Conservation (phyloP, 805 yeast species). For the Sugiyamaella marilandica region DNA sequence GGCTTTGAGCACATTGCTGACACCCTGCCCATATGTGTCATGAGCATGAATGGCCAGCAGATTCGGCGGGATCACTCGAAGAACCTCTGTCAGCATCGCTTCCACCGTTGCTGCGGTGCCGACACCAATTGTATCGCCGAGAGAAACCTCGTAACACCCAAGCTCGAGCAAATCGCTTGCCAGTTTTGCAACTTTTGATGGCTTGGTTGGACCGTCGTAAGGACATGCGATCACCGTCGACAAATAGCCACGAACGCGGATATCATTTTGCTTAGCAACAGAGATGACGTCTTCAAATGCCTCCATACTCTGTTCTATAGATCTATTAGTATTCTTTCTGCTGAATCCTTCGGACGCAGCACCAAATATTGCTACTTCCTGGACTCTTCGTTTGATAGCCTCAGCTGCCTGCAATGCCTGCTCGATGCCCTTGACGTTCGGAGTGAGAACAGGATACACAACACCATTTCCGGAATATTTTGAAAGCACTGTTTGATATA, state of each 20-base stretch:
- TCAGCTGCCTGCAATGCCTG: slow-evolving; percentile 22
- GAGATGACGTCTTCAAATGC: slow-evolving; percentile 23
- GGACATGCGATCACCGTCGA: slow-evolving; percentile 34
- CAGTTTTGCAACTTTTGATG: slow-evolving; percentile 27
- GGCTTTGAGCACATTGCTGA: slow-evolving; percentile 30
- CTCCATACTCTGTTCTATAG: slow-evolving; percentile 26
- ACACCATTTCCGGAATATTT: slow-evolving; percentile 19
- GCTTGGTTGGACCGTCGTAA: slow-evolving; percentile 30
- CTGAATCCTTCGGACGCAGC: slow-evolving; percentile 33
- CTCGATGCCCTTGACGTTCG: slow-evolving; percentile 30
- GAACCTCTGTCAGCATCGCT: slow-evolving; percentile 25
- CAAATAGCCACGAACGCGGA: slow-evolving; percentile 29
- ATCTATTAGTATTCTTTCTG: slow-evolving; percentile 28
- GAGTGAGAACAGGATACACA: slow-evolving; percentile 29
- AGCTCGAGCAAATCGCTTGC: slow-evolving; percentile 25
- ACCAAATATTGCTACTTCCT: slow-evolving; percentile 30
- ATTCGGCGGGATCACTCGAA: slow-evolving; percentile 20
- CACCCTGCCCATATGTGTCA: slow-evolving; percentile 34
- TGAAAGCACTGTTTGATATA: slow-evolving; percentile 16
- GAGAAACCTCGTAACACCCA: slow-evolving; percentile 33
- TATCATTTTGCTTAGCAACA: slow-evolving; percentile 21
- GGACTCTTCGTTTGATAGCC: slow-evolving; percentile 15
- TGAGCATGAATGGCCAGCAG: slow-evolving; percentile 32
- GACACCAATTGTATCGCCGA: slow-evolving; percentile 33
- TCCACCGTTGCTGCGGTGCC: slow-evolving; percentile 30